phyloP scores from a whole-genome alignment of 2,329 filamentous ascomycete genomes.

The Didymellaceae sp. region DNA sequence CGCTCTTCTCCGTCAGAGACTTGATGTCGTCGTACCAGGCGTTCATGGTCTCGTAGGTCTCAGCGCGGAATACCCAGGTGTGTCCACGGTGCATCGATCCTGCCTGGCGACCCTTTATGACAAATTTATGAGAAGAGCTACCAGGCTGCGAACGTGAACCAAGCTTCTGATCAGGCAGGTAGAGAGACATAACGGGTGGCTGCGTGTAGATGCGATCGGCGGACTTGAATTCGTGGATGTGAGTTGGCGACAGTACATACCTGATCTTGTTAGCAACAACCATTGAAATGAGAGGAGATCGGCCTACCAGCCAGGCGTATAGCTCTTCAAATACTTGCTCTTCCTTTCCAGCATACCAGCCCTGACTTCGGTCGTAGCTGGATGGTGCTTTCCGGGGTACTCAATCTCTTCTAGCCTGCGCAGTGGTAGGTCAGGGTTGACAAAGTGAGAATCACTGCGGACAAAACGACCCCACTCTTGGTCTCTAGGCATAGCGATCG shows the following conservation, averaged over 20 bases:
- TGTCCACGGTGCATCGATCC: slow-evolving; percentile 86
- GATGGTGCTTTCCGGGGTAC: slow-evolving; percentile 89
- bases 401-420: slow-evolving; percentile 81
- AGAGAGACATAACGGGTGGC: slow-evolving; percentile 94
- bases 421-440: slow-evolving; percentile 81
- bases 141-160: slow-evolving; percentile 85
- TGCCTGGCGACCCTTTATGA: slow-evolving; percentile 94
- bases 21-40: slow-evolving; percentile 96
- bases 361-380: slow-evolving; percentile 81
- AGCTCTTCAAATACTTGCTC: slow-evolving; percentile 98
- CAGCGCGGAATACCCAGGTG: slow-evolving; percentile 72
- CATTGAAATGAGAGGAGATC: neutral
- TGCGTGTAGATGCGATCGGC: slow-evolving; percentile 83
- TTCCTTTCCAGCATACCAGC: slow-evolving; percentile 94
- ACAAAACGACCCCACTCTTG: slow-evolving; percentile 89
- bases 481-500: slow-evolving; percentile 92
- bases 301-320: slow-evolving; percentile 88
- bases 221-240: slow-evolving; percentile 99
- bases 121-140: slow-evolving; percentile 94
- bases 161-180: slow-evolving; percentile 91
- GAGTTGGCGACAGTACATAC: slow-evolving; percentile 95
- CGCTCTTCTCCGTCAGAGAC: slow-evolving; percentile 83
- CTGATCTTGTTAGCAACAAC: slow-evolving; percentile 52
- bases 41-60: slow-evolving; percentile 90
- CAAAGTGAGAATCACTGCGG: slow-evolving; percentile 79